These are phyloP conservation scores for Eucalyptus decipiens DNA, from an alignment of 345 rosid genomes.

Conservation along the genomic window DNA sequence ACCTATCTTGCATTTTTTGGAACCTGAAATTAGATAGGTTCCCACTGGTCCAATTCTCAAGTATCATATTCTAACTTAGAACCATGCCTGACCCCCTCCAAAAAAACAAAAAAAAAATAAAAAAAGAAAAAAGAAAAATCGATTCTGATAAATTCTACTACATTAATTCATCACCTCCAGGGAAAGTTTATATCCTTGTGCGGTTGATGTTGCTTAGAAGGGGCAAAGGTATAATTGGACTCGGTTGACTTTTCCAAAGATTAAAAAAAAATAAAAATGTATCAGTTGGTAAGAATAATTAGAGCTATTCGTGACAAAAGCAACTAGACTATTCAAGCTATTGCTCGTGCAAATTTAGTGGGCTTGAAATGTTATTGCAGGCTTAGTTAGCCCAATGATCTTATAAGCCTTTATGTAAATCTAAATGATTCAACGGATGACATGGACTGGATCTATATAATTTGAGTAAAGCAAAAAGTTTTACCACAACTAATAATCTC, in stretches of 20 bases:
- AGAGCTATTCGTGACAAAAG: fast-evolving
- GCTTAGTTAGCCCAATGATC: background rate
- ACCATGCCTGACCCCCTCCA: too few species aligned
- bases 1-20: fast-evolving
- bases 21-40: fast-evolving
- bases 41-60: too few species aligned
- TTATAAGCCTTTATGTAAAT: background rate
- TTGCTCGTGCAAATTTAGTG: background rate
- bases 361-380: background rate
- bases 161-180: background rate
- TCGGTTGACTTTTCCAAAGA: background rate
- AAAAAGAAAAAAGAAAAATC: background rate
- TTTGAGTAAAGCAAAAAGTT: background rate
- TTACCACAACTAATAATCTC: background rate
- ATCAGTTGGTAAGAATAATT: background rate
- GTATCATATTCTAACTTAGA: fast-evolving
- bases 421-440: background rate
- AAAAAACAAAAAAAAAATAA: too few species aligned
- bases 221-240: background rate
- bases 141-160: fast-evolving
- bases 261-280: background rate
- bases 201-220: background rate
- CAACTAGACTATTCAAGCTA: background rate
- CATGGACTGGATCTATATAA: fast-evolving
- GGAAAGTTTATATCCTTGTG: background rate